These are phyloP conservation scores for Alternaria atra DNA, from an alignment of 2,329 filamentous ascomycete species.

Conservation along the genomic window DNA sequence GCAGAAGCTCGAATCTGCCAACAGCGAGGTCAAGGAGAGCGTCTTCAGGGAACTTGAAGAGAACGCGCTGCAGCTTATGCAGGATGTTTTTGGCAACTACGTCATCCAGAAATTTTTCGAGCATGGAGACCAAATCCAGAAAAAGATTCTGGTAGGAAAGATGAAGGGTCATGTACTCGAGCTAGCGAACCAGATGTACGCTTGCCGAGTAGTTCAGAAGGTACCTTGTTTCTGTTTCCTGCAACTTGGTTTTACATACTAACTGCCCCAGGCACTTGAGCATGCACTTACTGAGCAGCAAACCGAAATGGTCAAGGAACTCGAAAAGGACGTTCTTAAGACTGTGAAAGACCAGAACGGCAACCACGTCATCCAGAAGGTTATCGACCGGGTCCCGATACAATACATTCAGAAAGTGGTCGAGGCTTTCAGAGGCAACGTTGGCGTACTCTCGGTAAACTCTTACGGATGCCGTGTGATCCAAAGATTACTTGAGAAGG, in stretches of 20 bases:
- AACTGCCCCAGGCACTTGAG: slow-evolving; percentile 74
- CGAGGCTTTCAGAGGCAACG: slow-evolving; percentile 77
- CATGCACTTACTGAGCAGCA: slow-evolving; percentile 93
- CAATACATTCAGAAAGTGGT: slow-evolving; percentile 87
- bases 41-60: slow-evolving; percentile 87
- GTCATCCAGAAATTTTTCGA: slow-evolving; percentile 98
- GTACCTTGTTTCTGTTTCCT: slow-evolving; percentile 54
- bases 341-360: slow-evolving; percentile 89
- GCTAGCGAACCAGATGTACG: slow-evolving; percentile 88
- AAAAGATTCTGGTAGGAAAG: slow-evolving; percentile 81
- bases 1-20: slow-evolving; percentile 87
- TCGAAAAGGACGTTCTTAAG: slow-evolving; percentile 77
- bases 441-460: slow-evolving; percentile 78
- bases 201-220: slow-evolving; percentile 95
- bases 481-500: slow-evolving; percentile 88
- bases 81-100: slow-evolving; percentile 97
- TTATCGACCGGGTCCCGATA: slow-evolving; percentile 81
- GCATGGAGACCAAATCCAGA: slow-evolving; percentile 92
- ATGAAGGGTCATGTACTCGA: slow-evolving; percentile 87
- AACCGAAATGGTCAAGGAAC: slow-evolving; percentile 80
- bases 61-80: slow-evolving; percentile 89
- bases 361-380: slow-evolving; percentile 96
- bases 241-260: neutral
- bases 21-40: slow-evolving; percentile 93
- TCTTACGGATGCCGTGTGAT: slow-evolving; percentile 91